These are phyloP conservation scores for Sporothrix inflata DNA, from an alignment of 2,329 filamentous ascomycete species.

Conservation along the genomic window DNA sequence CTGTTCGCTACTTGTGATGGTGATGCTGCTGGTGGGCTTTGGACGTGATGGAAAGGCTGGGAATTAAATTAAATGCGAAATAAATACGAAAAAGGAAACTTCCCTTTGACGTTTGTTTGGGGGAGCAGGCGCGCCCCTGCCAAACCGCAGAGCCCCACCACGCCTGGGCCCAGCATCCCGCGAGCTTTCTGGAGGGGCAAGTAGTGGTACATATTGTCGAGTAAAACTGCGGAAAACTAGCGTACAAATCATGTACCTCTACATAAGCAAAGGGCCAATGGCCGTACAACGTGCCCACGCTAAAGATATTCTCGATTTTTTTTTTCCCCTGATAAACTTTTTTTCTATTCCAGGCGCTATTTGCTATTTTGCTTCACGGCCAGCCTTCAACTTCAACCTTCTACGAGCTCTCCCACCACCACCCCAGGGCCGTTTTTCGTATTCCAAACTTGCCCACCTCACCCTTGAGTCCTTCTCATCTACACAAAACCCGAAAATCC, in stretches of 20 bases:
- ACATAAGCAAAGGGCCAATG: slow-evolving; percentile 10
- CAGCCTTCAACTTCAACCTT: slow-evolving; percentile 1
- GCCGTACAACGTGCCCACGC: slow-evolving; percentile 20
- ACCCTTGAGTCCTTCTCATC: background rate
- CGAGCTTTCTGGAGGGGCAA: slow-evolving; percentile 21
- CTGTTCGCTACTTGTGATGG: background rate
- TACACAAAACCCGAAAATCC: background rate
- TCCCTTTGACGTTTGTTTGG: background rate
- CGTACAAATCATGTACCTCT: background rate
- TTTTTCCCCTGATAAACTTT: slow-evolving; percentile 24
- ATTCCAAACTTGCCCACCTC: background rate
- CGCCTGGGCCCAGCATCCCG: background rate
- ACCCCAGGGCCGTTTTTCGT: background rate
- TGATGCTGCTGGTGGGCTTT: background rate
- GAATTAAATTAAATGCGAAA: slow-evolving; percentile 18
- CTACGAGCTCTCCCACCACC: slow-evolving; percentile 9
- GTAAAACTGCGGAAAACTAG: background rate
- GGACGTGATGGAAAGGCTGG: slow-evolving; percentile 10
- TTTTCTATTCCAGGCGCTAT: slow-evolving; percentile 14
- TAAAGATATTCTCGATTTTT: slow-evolving; percentile 21
- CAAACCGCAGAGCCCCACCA: slow-evolving; percentile 16
- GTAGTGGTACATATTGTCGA: background rate
- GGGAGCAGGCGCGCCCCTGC: background rate
- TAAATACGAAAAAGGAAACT: background rate
- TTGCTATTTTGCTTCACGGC: slow-evolving; percentile 8